Conservation (phyloP, 306 rosid genomes). For the Styphnolobium japonicum region DNA sequence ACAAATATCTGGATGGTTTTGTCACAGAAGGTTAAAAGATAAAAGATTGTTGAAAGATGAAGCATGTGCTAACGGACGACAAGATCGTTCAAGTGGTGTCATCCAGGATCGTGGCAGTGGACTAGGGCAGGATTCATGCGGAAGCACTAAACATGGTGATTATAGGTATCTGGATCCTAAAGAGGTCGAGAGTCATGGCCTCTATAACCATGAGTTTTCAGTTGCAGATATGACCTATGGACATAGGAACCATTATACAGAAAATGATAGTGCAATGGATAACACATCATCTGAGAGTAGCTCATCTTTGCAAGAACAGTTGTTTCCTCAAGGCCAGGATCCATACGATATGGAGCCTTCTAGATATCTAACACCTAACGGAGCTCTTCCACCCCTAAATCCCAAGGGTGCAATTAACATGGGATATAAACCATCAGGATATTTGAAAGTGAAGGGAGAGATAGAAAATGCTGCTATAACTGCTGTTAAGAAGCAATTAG, state of each 20-base stretch:
- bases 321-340: conserved; percentile 64
- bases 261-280: conserved; percentile 56
- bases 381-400: conserved; percentile 58
- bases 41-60: conserved; percentile 69
- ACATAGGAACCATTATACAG: conserved; percentile 45
- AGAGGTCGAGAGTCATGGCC: conserved; percentile 92
- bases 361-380: conserved; percentile 49
- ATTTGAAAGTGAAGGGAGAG: conserved; percentile 93
- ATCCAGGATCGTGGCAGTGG: conserved; percentile 94
- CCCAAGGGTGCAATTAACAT: conserved; percentile 45
- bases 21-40: conserved; percentile 97
- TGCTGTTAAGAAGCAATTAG: conserved; percentile 93
- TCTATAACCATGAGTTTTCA: conserved; percentile 53
- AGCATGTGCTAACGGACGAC: conserved; percentile 66
- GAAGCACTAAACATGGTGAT: conserved; percentile 92
- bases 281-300: conserved; percentile 92
- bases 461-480: conserved; percentile 96
- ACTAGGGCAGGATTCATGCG: conserved; percentile 95
- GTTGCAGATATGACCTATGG: conserved; percentile 49
- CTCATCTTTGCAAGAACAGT: conserved; percentile 67
- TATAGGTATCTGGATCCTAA: conserved; percentile 71
- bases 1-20: conserved; percentile 99
- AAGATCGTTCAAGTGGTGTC: conserved; percentile 87
- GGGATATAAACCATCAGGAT: conserved; percentile 91
- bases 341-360: conserved; percentile 62